Conservation (phyloP, 2,329 filamentous ascomycete genomes). For the Botrytis sinoallii region DNA sequence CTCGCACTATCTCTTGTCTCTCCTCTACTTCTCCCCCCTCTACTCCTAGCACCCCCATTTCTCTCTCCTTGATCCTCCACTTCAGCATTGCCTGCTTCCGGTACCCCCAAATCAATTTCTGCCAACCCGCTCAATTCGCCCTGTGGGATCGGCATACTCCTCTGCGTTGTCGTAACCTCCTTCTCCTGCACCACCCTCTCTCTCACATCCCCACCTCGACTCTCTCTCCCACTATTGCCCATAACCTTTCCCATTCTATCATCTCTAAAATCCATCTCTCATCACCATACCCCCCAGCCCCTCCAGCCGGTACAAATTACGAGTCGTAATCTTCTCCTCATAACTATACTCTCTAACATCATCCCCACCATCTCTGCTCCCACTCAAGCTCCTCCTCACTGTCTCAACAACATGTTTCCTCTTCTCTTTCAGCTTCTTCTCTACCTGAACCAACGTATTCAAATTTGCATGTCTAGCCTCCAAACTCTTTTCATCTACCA, state of each 20-base stretch:
- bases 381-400: constrained; percentile 28
- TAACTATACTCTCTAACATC: constrained; percentile 24
- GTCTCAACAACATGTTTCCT: constrained; percentile 25
- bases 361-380: constrained; percentile 22
- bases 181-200: neutral
- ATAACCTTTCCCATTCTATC: neutral
- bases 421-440: constrained; percentile 29
- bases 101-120: constrained; percentile 24
- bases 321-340: constrained; percentile 23
- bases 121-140: constrained; percentile 28
- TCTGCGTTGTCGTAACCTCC: constrained; percentile 1
- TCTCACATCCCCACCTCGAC: neutral
- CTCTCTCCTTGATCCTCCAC: neutral
- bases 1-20: neutral
- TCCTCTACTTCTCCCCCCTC: neutral
- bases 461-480: constrained; percentile 37
- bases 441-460: constrained; percentile 28
- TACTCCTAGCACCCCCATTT: neutral
- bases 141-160: constrained; percentile 21
- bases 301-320: constrained; percentile 18
- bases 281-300: constrained; percentile 21
- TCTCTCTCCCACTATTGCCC: neutral
- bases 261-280: constrained; percentile 15
- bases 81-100: constrained; percentile 24
- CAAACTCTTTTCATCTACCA: constrained; percentile 47